These are phyloP conservation scores for Fusarium subglutinans DNA, from an alignment of 2,329 filamentous ascomycete genomes.

Conservation along the genomic window DNA sequence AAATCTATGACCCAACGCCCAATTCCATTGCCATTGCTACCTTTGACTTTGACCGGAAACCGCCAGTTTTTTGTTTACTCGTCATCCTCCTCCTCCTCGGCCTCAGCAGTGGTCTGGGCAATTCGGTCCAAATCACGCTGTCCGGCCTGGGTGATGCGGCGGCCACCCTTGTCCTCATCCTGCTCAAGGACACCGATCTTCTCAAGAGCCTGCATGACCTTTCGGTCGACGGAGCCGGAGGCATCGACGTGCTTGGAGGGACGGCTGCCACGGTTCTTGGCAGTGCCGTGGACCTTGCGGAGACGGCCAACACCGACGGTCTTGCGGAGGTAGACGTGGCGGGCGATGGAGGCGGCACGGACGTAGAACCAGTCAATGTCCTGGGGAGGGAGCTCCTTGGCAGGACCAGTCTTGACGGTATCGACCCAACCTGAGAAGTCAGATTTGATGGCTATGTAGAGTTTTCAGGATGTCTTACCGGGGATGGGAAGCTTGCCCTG, in stretches of 20 bases:
- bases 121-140: slow-evolving; percentile 99
- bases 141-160: slow-evolving; percentile 96
- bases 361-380: slow-evolving; percentile 96
- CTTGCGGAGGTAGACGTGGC: slow-evolving; percentile 99
- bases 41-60: slow-evolving; percentile 32
- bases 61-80: slow-evolving; percentile 64
- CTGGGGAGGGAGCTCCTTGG: slow-evolving; percentile 98
- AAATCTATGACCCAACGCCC: slow-evolving; percentile 55
- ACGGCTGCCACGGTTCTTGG: slow-evolving; percentile 95
- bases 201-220: slow-evolving; percentile 96
- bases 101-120: slow-evolving; percentile 81
- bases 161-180: slow-evolving; percentile 98
- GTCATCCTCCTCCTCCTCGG: slow-evolving; percentile 72
- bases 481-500: slow-evolving; percentile 93
- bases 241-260: slow-evolving; percentile 96
- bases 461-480: slow-evolving; percentile 64
- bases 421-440: slow-evolving; percentile 86
- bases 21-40: slow-evolving; percentile 45
- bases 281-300: slow-evolving; percentile 93
- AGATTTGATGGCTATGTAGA: background rate
- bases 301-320: slow-evolving; percentile 98
- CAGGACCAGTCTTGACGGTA: slow-evolving; percentile 97
- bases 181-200: slow-evolving; percentile 99
- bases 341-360: slow-evolving; percentile 93
- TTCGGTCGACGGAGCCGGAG: slow-evolving; percentile 95